Evolutionary conservation across 2,329 filamentous ascomycete species (phyloP).

Genomic region (Daldinia sp.): DNA sequence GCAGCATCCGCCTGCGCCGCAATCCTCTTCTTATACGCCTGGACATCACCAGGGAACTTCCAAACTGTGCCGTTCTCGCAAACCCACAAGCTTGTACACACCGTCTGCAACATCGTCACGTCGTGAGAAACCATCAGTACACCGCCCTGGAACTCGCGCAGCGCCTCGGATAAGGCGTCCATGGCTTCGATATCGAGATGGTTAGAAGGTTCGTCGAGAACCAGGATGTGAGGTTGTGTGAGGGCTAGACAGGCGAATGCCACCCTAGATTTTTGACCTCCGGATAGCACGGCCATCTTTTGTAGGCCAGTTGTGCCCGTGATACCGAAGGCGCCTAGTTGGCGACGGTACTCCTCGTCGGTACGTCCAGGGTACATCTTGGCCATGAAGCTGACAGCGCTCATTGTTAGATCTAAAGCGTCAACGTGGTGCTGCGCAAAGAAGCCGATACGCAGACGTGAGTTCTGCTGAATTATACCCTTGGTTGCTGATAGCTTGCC

Average conservation of each 20-base stretch:
- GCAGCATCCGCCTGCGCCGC: slow-evolving; percentile 85
- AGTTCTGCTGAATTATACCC: slow-evolving; percentile 87
- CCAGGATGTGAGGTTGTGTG: slow-evolving; percentile 94
- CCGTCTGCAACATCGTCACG: slow-evolving; percentile 96
- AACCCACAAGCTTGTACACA: slow-evolving; percentile 95
- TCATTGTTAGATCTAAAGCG: slow-evolving; percentile 86
- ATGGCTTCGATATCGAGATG: slow-evolving; percentile 99
- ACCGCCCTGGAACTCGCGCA: slow-evolving; percentile 89
- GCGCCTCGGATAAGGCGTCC: slow-evolving; percentile 88
- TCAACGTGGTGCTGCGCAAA: slow-evolving; percentile 99
- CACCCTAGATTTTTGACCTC: slow-evolving; percentile 97
- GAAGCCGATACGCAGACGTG: slow-evolving; percentile 90
- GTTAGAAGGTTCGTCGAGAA: slow-evolving; percentile 98
- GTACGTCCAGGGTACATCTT: slow-evolving; percentile 88
- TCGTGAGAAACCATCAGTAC: slow-evolving; percentile 99
- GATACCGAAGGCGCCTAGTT: slow-evolving; percentile 87
- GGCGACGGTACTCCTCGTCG: slow-evolving; percentile 95
- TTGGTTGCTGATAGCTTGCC: slow-evolving; percentile 79
- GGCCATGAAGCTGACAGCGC: slow-evolving; percentile 95
- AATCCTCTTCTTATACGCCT: slow-evolving; percentile 98
- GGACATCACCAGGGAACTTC: slow-evolving; percentile 94
- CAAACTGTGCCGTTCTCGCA: slow-evolving; percentile 94
- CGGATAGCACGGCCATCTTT: slow-evolving; percentile 92
- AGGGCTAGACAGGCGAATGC: slow-evolving; percentile 96
- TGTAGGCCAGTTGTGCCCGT: slow-evolving; percentile 97